Percentiles rank a stretch among this genome's conserved stretches.
Evolutionary conservation across 2,329 filamentous ascomycete species (phyloP).

Genomic region (Nigrospora oryzae): DNA sequence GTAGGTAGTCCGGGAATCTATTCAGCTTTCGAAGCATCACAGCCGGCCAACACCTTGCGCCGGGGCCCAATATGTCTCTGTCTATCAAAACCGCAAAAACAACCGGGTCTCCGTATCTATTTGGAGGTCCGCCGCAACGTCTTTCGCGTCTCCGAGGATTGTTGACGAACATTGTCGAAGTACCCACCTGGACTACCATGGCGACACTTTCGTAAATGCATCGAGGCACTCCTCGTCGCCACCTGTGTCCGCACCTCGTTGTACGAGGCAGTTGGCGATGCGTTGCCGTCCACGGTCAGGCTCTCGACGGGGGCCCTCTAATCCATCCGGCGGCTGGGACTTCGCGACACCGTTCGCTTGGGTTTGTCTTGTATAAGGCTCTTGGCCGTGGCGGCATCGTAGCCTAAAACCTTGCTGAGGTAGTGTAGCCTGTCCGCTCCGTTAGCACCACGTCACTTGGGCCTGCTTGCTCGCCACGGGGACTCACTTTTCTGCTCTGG

Average conservation of each 20-base stretch:
- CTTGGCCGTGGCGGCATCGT: constrained; percentile 42
- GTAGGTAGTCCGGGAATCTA: too few species aligned
- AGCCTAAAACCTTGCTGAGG: constrained; percentile 42
- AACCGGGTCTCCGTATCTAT: background rate
- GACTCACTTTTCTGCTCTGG: constrained; percentile 69
- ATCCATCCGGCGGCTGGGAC: constrained; percentile 9
- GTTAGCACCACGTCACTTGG: constrained; percentile 12
- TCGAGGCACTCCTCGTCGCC: background rate
- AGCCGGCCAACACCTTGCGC: too few species aligned
- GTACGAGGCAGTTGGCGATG: too few species aligned
- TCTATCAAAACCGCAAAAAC: background rate
- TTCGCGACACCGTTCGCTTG: constrained; percentile 9
- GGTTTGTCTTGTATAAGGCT: constrained; percentile 32
- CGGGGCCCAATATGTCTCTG: too few species aligned
- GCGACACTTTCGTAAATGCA: constrained; percentile 1
- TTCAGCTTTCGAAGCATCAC: too few species aligned
- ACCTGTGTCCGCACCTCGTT: background rate
- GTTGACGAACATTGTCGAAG: constrained; percentile 3
- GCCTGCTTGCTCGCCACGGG: background rate
- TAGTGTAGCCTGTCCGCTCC: constrained; percentile 34
- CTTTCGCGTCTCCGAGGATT: background rate
- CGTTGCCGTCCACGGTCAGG: background rate
- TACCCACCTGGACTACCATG: background rate
- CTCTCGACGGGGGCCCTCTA: constrained; percentile 5
- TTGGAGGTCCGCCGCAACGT: constrained; percentile 1